Conservation (phyloP, 2,329 filamentous ascomycete species). For the Daldinia sp. region DNA sequence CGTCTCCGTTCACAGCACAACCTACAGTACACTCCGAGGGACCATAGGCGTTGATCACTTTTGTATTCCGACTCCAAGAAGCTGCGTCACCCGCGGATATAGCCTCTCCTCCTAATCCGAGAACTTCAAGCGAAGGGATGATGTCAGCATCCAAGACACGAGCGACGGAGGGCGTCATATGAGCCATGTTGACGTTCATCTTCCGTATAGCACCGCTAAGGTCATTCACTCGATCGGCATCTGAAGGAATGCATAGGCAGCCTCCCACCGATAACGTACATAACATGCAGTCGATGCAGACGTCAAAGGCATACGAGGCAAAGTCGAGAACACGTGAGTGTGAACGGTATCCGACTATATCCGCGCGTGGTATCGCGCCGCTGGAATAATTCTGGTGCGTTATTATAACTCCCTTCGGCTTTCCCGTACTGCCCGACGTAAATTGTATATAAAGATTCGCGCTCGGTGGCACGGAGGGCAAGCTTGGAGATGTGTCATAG, state of each 20-base stretch:
- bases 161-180: slow-evolving; percentile 65
- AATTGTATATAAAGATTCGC: slow-evolving; percentile 69
- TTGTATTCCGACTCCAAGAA: slow-evolving; percentile 60
- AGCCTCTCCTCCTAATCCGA: slow-evolving; percentile 64
- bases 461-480: slow-evolving; percentile 55
- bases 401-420: slow-evolving; percentile 71
- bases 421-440: slow-evolving; percentile 73
- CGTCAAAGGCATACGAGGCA: slow-evolving; percentile 67
- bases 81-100: slow-evolving; percentile 65
- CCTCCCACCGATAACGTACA: slow-evolving; percentile 64
- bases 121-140: slow-evolving; percentile 60
- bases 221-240: slow-evolving; percentile 65
- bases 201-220: slow-evolving; percentile 60
- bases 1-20: slow-evolving; percentile 62
- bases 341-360: slow-evolving; percentile 57
- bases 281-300: slow-evolving; percentile 66
- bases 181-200: slow-evolving; percentile 61
- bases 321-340: slow-evolving; percentile 62
- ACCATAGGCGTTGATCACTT: slow-evolving; percentile 65
- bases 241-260: slow-evolving; percentile 66
- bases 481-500: slow-evolving; percentile 38
- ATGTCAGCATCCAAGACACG: slow-evolving; percentile 61
- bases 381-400: slow-evolving; percentile 62
- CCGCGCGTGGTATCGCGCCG: slow-evolving; percentile 58
- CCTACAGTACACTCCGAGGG: slow-evolving; percentile 68